Conservation (phyloP, 2,329 filamentous ascomycete species). For the Exophiala viscosa region DNA sequence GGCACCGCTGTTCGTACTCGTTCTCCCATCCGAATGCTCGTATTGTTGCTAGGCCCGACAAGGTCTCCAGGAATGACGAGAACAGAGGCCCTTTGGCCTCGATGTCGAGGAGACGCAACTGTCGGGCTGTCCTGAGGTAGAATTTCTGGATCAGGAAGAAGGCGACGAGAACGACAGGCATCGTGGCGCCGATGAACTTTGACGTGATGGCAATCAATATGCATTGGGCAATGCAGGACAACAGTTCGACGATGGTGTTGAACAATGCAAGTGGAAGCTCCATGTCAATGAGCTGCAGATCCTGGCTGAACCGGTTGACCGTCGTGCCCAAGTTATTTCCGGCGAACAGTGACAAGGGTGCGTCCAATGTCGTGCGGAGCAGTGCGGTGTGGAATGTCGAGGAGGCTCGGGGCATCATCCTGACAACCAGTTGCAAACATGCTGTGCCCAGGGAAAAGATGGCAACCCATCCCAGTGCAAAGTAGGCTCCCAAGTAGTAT, state of each 20-base stretch:
- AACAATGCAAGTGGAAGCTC: neutral
- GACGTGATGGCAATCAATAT: neutral
- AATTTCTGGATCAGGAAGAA: conserved; percentile 47
- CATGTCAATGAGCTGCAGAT: neutral
- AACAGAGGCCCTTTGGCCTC: conserved; percentile 59
- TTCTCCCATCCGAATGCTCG: neutral
- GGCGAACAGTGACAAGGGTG: neutral
- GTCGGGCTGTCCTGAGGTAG: conserved; percentile 58
- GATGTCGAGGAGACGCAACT: conserved; percentile 58
- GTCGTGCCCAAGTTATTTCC: neutral
- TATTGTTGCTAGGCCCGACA: neutral
- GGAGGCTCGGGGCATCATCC: too few species aligned
- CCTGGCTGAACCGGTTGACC: neutral
- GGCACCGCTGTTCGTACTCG: neutral
- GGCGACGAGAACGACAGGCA: neutral
- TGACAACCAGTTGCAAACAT: too few species aligned
- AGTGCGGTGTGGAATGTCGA: too few species aligned
- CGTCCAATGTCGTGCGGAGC: too few species aligned
- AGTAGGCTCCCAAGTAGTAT: too few species aligned
- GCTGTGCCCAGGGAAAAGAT: too few species aligned
- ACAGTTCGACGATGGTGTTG: too few species aligned
- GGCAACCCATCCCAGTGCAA: too few species aligned
- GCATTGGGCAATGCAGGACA: neutral
- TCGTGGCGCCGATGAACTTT: neutral
- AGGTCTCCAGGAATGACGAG: conserved; percentile 54